Conservation (phyloP, 257 asterid species). For the Ehretia macrophylla region DNA sequence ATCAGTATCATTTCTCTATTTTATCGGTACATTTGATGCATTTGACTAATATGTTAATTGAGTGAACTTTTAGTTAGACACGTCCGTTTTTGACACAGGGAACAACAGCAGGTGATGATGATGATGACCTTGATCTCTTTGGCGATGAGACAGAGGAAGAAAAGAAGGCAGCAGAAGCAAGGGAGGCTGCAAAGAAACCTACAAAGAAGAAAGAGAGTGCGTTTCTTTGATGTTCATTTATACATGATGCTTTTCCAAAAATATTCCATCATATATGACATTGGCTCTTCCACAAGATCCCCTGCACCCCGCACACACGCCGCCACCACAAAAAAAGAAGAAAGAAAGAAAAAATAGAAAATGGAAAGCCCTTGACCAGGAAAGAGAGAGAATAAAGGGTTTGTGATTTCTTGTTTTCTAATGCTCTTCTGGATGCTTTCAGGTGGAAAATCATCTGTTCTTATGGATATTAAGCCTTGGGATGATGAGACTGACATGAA, state of each 20-base stretch:
- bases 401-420: not conserved
- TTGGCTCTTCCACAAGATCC: no score
- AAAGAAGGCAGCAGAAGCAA: slow-evolving; percentile 87
- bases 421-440: not conserved
- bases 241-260: no score
- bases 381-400: no score
- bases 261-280: not conserved
- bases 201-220: slow-evolving; percentile 94
- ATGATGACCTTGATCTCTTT: slow-evolving; percentile 88
- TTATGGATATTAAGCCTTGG: slow-evolving; percentile 94
- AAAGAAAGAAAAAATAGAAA: no score
- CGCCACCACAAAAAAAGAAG: no score
- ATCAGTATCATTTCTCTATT: no score
- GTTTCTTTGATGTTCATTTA: slow-evolving; percentile 10
- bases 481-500: slow-evolving; percentile 98
- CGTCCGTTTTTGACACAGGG: slow-evolving; percentile 25
- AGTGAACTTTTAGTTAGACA: not conserved
- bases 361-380: no score
- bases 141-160: slow-evolving; percentile 99
- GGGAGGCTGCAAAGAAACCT: slow-evolving; percentile 77
- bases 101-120: slow-evolving; percentile 46
- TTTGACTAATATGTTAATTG: not conserved
- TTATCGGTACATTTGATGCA: no score
- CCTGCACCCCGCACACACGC: no score
- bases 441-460: slow-evolving; percentile 98